Percentiles rank a stretch among this genome's conserved stretches.
Conservation (phyloP, 2,329 filamentous ascomycete genomes). For the Aspergillus tamarii region DNA sequence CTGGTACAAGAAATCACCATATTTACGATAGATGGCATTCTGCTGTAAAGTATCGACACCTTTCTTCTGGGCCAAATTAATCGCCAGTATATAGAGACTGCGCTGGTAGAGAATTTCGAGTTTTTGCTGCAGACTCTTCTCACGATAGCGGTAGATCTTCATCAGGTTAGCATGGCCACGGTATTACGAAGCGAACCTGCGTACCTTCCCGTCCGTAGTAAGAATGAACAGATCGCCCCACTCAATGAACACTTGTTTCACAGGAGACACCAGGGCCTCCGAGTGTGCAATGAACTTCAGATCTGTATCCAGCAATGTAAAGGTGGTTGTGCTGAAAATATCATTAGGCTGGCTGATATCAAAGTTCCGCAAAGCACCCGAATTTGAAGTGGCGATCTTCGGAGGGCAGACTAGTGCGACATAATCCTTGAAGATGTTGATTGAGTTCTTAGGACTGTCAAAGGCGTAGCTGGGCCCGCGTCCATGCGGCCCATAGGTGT, state of each 20-base stretch:
- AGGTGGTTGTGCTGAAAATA: slow-evolving; percentile 82
- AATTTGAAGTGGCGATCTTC: slow-evolving; percentile 57
- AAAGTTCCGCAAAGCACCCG: slow-evolving; percentile 71
- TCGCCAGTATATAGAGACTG: slow-evolving; percentile 88
- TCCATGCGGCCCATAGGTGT: slow-evolving; percentile 85
- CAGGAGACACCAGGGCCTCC: slow-evolving; percentile 78
- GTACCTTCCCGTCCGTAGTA: slow-evolving; percentile 86
- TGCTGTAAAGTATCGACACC: slow-evolving; percentile 80
- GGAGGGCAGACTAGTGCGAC: slow-evolving; percentile 83
- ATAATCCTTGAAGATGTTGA: slow-evolving; percentile 81
- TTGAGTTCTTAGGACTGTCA: slow-evolving; percentile 83
- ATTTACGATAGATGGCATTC: slow-evolving; percentile 88
- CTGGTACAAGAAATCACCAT: slow-evolving; percentile 91
- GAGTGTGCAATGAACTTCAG: slow-evolving; percentile 87
- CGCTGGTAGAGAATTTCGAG: slow-evolving; percentile 92
- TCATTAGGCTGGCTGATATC: slow-evolving; percentile 73
- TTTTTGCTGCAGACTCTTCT: slow-evolving; percentile 87
- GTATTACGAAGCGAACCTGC: slow-evolving; percentile 15
- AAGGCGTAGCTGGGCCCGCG: slow-evolving; percentile 87
- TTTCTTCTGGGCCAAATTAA: slow-evolving; percentile 88
- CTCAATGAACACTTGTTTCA: slow-evolving; percentile 78
- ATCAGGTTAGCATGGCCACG: slow-evolving; percentile 29
- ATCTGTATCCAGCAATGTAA: slow-evolving; percentile 89
- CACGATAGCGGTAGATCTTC: slow-evolving; percentile 82
- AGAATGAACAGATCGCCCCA: slow-evolving; percentile 94